Base-by-base conservation (phyloP, 1,284 basidiomycete genomes). In the Anthracocystis walkeri region DNA sequence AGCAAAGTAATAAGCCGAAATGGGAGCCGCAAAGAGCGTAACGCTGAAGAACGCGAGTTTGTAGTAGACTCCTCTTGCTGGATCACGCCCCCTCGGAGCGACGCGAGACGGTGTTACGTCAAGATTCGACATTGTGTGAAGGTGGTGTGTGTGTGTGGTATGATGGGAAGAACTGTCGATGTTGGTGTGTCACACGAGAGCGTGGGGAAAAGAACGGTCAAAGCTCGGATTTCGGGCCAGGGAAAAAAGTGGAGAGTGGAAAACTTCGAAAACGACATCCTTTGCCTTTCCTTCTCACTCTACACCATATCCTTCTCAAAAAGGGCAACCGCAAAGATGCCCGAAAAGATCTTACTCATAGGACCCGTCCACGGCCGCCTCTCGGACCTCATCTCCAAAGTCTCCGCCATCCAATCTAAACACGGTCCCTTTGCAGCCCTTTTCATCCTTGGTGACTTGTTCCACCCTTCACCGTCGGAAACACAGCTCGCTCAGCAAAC, bases 401-500 rank as follows among this genome's bases (percentile, higher is more conserved):
- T 97, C 74, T 90, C 90, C 57, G 88, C 90, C 21, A 95, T 98
- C 80, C 91, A 99, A 87, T 88, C 90, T 63, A 98, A 97, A 85
- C 93, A 98, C 86, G 95, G 95, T 60, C 94, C 93, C 79, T 99
- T 99, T 83, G 91, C 94, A 79, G 89, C 94, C 40, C 90, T 92
- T 20, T 88, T 99, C 48, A 92, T 94, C 76, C 87, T 90, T 3
- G 95, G 96, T 6, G 95, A 99, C 86, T 92, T 98, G 85, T 99
- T 99, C 86, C 91, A 50, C n/a, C 50, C 64, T 12, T 33, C 45
- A 21, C 48, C 62, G 6, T 12, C 49, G 12, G 70, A 60, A 12
- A 80, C 87, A 1, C 84, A 87, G 7, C 77, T 80, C 16, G 87
- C 90, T 45, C 85, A 87, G 38, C 90, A 94, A 61, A 81, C 84